phyloP scores from a whole-genome alignment of 2,329 filamentous ascomycete genomes.

The Elsinoe australis region DNA sequence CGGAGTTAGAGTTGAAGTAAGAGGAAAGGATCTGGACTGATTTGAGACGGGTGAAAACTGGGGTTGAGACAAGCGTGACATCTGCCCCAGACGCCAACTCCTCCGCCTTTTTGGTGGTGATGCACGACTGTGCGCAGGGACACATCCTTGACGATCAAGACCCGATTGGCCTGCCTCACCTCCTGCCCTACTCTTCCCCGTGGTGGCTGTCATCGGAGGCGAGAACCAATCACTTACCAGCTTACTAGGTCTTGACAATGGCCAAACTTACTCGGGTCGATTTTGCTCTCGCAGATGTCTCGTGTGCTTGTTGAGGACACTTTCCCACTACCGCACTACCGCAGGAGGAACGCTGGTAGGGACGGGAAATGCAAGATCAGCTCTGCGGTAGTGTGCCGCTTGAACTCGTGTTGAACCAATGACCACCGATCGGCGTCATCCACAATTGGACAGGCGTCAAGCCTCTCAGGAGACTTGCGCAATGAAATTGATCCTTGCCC shows the following conservation, averaged over 20 bases:
- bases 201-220: background rate
- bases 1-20: background rate
- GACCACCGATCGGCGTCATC: background rate
- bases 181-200: conserved; percentile 11
- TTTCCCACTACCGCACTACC: background rate
- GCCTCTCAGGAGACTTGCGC: conserved; percentile 4
- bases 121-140: background rate
- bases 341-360: background rate
- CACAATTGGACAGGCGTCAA: conserved; percentile 7
- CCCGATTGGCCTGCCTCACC: conserved; percentile 3
- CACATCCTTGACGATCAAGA: background rate
- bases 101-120: conserved; percentile 6
- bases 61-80: conserved; percentile 10
- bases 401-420: conserved; percentile 14
- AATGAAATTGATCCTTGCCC: conserved; percentile 1
- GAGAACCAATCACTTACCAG: background rate
- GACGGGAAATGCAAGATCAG: conserved; percentile 14
- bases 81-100: conserved; percentile 8
- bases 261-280: background rate
- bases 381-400: conserved; percentile 11
- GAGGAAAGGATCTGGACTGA: background rate
- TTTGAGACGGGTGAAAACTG: conserved; percentile 11
- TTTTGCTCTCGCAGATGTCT: too few species aligned
- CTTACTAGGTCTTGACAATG: background rate
- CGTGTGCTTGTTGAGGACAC: too few species aligned